Conservation (phyloP, 768 basidiomycete species). For the Dacryopinax primogenitus region DNA sequence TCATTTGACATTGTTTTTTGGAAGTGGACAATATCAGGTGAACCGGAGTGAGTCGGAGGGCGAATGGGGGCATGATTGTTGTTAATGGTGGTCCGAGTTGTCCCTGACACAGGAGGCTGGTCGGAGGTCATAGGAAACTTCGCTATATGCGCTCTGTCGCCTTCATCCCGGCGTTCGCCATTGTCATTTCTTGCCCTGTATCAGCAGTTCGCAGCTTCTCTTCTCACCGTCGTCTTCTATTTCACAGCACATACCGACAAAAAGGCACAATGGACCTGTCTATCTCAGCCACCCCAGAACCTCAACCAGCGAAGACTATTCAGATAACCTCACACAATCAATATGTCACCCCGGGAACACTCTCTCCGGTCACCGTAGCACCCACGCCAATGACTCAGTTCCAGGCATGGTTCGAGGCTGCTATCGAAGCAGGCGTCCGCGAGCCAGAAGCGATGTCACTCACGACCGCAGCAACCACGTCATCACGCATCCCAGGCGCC, state of each 20-base stretch:
- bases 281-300: neutral
- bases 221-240: conserved; percentile 2
- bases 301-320: conserved; percentile 14
- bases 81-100: too few relatives aligned
- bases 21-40: too few relatives aligned
- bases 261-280: neutral
- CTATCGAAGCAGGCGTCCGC: conserved; percentile 39
- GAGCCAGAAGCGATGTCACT: conserved; percentile 89
- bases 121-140: neutral
- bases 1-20: too few relatives aligned
- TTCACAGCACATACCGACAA: too few relatives aligned
- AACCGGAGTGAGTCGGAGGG: too few relatives aligned
- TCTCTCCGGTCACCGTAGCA: conserved; percentile 48
- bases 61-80: too few relatives aligned
- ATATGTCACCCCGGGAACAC: conserved; percentile 53
- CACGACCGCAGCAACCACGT: conserved; percentile 46
- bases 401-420: conserved; percentile 68
- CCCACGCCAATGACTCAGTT: conserved; percentile 75
- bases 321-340: conserved; percentile 60
- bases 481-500: conserved; percentile 18
- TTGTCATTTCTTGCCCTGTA: neutral
- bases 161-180: neutral
- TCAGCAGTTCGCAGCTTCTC: neutral
- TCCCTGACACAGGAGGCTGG: neutral
- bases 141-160: conserved; percentile 2